These are phyloP conservation scores for Coelastrella sp. DNA, from an alignment of 139 green algal genomes.

Conservation along the genomic window DNA sequence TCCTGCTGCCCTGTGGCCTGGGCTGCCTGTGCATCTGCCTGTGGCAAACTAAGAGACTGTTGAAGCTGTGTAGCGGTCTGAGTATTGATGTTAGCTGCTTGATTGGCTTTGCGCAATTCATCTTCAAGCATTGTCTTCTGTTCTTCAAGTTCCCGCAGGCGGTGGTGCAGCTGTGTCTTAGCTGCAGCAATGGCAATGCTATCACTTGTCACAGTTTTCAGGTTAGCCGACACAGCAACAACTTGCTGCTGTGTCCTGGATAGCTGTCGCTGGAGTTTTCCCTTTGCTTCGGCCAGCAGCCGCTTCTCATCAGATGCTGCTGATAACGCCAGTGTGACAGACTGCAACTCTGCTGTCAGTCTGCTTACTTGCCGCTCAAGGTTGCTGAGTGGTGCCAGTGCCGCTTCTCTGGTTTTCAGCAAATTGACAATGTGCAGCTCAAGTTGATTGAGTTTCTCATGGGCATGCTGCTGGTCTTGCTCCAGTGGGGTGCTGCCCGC, in stretches of 20 bases:
- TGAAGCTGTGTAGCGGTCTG: slow-evolving; percentile 1
- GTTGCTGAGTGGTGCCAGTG: not conserved
- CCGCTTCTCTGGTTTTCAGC: not conserved
- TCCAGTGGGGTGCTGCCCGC: not conserved
- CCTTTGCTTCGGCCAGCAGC: not conserved
- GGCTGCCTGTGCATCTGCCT: not conserved
- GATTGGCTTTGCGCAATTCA: not conserved
- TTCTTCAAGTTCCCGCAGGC: not conserved
- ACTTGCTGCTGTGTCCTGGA: not conserved
- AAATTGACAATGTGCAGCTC: not conserved
- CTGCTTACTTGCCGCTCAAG: not conserved
- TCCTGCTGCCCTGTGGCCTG: not conserved
- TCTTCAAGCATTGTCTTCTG: not conserved
- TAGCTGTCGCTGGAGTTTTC: not conserved
- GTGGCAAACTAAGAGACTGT: not conserved
- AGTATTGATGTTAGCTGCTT: not conserved
- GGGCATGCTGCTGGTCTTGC: not conserved
- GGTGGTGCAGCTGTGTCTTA: slow-evolving; percentile 32
- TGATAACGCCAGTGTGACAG: not conserved
- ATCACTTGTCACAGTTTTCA: slow-evolving; percentile 2
- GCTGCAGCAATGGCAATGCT: slow-evolving; percentile 1
- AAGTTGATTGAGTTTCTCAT: not conserved
- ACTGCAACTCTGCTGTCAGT: not conserved
- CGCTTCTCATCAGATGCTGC: slow-evolving; percentile 9
- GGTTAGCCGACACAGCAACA: not conserved